Conservation (phyloP, 1,284 basidiomycete genomes). For the Fomes fomentarius region DNA sequence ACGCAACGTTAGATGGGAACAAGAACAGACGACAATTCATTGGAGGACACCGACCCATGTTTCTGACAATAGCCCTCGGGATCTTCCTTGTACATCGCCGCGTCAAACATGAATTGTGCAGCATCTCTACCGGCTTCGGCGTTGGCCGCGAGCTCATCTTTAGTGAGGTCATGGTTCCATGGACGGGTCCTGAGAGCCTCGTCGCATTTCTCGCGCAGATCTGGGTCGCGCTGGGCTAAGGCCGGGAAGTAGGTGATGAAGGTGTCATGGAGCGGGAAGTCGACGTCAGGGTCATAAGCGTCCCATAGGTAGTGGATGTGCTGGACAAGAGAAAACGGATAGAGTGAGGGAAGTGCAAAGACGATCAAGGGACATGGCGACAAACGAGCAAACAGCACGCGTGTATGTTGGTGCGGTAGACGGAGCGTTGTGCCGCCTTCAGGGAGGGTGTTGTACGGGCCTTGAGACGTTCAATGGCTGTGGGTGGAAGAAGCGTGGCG, state of each 20-base stretch:
- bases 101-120: constrained; percentile 16
- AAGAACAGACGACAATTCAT: no score
- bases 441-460: no score
- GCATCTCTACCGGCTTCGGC: constrained; percentile 5
- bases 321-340: constrained; percentile 1
- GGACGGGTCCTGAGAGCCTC: neutral
- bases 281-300: constrained; percentile 1
- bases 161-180: constrained; percentile 18
- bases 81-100: constrained; percentile 13
- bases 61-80: constrained; percentile 12
- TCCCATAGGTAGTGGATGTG: constrained; percentile 21
- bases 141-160: constrained; percentile 13
- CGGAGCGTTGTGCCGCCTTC: constrained; percentile 2
- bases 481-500: no score
- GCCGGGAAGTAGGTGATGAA: constrained; percentile 24
- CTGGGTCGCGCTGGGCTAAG: constrained; percentile 12
- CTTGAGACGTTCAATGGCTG: no score
- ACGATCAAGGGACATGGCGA: neutral
- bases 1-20: no score
- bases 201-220: neutral
- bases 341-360: neutral
- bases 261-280: constrained; percentile 4
- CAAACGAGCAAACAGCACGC: constrained; percentile 15
- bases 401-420: constrained; percentile 20
- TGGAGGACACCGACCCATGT: constrained; percentile 11